phyloP scores from a whole-genome alignment of 441 rosid species.

The Pelargonium australe region DNA sequence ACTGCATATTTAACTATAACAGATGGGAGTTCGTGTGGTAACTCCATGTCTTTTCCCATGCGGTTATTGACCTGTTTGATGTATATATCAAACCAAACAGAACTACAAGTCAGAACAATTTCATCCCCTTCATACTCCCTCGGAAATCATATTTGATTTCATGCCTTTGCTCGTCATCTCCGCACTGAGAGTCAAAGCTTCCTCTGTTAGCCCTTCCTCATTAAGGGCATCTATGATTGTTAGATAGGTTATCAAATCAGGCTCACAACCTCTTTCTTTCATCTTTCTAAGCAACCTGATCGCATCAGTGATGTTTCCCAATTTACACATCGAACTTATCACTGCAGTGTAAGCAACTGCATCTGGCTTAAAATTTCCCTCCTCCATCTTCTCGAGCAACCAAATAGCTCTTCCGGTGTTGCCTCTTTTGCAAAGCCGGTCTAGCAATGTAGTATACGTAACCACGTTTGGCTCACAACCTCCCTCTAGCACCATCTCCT shows the following conservation, averaged over 20 bases:
- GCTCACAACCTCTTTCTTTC: not conserved
- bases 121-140: not conserved
- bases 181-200: not conserved
- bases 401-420: no score
- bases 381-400: no score
- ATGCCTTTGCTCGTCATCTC: not conserved
- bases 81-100: not conserved
- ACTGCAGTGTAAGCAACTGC: not conserved
- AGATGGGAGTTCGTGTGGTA: not conserved
- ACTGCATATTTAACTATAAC: not conserved
- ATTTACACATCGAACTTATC: no score
- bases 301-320: no score
- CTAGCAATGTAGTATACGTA: no score
- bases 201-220: constrained; percentile 4
- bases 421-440: no score
- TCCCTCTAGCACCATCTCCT: no score
- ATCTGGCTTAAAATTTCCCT: no score
- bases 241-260: not conserved
- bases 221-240: constrained; percentile 1
- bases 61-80: not conserved
- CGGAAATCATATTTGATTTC: not conserved
- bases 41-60: not conserved
- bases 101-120: not conserved
- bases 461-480: no score
- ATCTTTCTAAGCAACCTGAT: no score